Percentiles rank a stretch among this genome's conserved stretches.
Conservation (phyloP, 2,329 filamentous ascomycete genomes). For the Cyphellophora attinorum region DNA sequence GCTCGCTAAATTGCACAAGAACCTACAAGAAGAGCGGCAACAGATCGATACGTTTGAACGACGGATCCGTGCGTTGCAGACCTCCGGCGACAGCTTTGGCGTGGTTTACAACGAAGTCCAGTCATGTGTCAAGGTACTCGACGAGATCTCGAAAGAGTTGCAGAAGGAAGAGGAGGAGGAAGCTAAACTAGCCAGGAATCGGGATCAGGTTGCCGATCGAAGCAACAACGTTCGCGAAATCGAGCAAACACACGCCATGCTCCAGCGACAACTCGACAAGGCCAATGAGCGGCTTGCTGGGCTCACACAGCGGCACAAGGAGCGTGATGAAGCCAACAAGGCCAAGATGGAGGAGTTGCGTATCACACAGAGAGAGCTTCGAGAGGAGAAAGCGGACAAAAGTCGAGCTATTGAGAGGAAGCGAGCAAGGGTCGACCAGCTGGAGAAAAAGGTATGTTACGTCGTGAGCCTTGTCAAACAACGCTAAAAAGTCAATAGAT, state of each 20-base stretch:
- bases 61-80: slow-evolving; percentile 80
- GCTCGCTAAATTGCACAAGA: slow-evolving; percentile 71
- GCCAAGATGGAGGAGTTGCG: slow-evolving; percentile 84
- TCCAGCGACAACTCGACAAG: slow-evolving; percentile 74
- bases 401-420: slow-evolving; percentile 85
- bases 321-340: slow-evolving; percentile 73
- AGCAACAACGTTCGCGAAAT: slow-evolving; percentile 86
- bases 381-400: slow-evolving; percentile 77
- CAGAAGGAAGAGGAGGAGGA: slow-evolving; percentile 87
- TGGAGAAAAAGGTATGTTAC: slow-evolving; percentile 80
- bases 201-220: slow-evolving; percentile 77
- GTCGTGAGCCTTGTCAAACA: not conserved
- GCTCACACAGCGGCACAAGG: slow-evolving; percentile 66
- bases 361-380: slow-evolving; percentile 67
- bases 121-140: slow-evolving; percentile 77
- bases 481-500: slow-evolving; percentile 51
- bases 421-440: slow-evolving; percentile 91
- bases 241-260: slow-evolving; percentile 73
- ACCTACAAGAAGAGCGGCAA: slow-evolving; percentile 65
- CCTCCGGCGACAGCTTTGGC: slow-evolving; percentile 78
- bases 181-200: slow-evolving; percentile 66
- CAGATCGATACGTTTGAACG: slow-evolving; percentile 84
- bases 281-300: slow-evolving; percentile 82
- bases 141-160: slow-evolving; percentile 77
- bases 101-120: slow-evolving; percentile 78